These are phyloP conservation scores for Populus tomentosa DNA, from an alignment of 441 rosid species.

Conservation along the genomic window DNA sequence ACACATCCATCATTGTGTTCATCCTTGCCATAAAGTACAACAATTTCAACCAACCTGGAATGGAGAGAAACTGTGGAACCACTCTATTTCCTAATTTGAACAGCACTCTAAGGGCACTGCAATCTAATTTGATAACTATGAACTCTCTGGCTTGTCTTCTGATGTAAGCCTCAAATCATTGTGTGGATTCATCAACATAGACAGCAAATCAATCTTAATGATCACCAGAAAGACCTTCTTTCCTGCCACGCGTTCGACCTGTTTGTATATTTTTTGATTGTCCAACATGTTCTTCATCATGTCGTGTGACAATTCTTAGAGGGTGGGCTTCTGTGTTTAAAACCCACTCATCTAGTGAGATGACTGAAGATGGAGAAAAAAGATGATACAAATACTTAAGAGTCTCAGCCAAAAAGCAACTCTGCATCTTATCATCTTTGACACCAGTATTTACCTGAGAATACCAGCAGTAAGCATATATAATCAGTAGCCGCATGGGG, in stretches of 20 bases:
- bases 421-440: slow-evolving; percentile 95
- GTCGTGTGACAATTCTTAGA: slow-evolving; percentile 55
- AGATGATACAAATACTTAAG: slow-evolving; percentile 88
- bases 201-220: not conserved
- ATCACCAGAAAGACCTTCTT: not conserved
- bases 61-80: not conserved
- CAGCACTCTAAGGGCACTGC: not conserved
- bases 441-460: slow-evolving; percentile 77
- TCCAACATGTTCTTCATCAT: not conserved
- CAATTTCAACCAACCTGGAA: not conserved
- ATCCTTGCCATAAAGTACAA: not conserved
- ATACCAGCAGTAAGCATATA: not conserved
- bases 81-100: not conserved
- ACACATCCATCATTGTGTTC: not conserved
- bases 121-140: not conserved
- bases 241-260: not conserved
- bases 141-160: not conserved
- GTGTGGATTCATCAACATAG: not conserved
- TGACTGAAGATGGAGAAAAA: slow-evolving; percentile 77
- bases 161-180: not conserved
- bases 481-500: not conserved
- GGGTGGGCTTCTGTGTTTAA: slow-evolving; percentile 98
- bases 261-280: not conserved
- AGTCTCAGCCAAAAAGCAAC: slow-evolving; percentile 95
- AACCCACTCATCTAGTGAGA: slow-evolving; percentile 91